Percentiles rank a stretch among this genome's conserved stretches.
Conservation (phyloP, 2,329 filamentous ascomycete genomes). For the Fusarium circinatum region DNA sequence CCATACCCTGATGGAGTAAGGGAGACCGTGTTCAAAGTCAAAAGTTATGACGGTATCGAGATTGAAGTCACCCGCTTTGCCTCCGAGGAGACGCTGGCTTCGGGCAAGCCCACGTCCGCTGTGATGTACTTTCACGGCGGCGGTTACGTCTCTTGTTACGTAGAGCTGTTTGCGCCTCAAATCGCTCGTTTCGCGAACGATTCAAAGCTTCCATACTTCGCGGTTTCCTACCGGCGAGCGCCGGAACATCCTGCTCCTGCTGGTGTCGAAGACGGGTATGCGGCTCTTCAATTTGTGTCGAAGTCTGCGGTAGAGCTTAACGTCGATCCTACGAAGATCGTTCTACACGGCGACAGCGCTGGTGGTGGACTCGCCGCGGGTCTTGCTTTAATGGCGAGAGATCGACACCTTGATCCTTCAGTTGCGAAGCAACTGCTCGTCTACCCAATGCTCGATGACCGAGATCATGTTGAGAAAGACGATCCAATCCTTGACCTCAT, state of each 20-base stretch:
- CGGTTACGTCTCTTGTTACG: constrained; percentile 7
- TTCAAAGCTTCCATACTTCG: constrained; percentile 20
- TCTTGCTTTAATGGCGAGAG: constrained; percentile 8
- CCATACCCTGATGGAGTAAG: neutral
- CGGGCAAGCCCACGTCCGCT: neutral
- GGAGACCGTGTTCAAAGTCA: constrained; percentile 7
- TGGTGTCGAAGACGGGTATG: constrained; percentile 17
- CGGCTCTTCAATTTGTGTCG: constrained; percentile 6
- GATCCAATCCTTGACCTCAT: constrained; percentile 16
- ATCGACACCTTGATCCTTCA: neutral
- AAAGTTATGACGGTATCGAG: constrained; percentile 4
- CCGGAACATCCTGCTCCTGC: constrained; percentile 24
- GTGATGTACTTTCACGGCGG: constrained; percentile 25
- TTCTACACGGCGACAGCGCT: constrained; percentile 20
- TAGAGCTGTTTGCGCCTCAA: constrained; percentile 10
- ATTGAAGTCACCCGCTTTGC: constrained; percentile 19
- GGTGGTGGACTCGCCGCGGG: constrained; percentile 22
- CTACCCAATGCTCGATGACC: constrained; percentile 31
- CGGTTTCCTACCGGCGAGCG: constrained; percentile 19
- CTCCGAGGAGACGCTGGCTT: neutral
- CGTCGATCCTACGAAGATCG: constrained; percentile 15
- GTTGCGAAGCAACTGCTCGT: constrained; percentile 18
- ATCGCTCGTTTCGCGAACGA: constrained; percentile 17
- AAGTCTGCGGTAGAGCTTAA: constrained; percentile 2
- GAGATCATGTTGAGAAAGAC: neutral